Evolutionary conservation across 345 rosid species (phyloP).

Genomic region (Dipteronia sinensis): DNA sequence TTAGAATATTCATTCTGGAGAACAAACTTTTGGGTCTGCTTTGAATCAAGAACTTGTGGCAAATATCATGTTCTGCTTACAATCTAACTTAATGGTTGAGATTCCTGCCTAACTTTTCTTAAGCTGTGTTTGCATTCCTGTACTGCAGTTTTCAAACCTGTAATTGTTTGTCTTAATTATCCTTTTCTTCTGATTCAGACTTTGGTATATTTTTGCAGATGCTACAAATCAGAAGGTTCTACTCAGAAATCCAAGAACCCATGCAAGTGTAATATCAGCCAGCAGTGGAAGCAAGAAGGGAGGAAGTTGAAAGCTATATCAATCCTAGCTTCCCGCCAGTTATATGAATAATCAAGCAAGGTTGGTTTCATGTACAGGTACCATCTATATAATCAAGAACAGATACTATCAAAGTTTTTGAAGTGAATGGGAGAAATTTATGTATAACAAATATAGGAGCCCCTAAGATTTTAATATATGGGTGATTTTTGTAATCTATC

Average conservation of each 20-base stretch:
- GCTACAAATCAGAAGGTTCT: background rate
- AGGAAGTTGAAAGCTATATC: background rate
- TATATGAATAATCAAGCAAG: background rate
- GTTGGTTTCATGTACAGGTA: constrained; percentile 2
- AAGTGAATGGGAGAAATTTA: background rate
- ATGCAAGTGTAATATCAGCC: background rate
- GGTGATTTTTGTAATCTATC: background rate
- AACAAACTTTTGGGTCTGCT: no score
- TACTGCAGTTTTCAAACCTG: no score
- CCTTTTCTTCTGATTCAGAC: background rate
- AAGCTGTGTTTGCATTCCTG: no score
- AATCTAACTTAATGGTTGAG: no score
- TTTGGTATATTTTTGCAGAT: background rate
- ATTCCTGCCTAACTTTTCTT: no score
- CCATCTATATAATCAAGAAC: background rate
- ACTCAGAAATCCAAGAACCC: background rate
- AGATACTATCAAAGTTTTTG: background rate
- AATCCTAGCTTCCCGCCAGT: background rate
- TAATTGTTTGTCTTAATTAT: no score
- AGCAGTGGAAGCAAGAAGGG: background rate
- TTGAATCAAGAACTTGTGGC: no score
- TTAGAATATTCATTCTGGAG: no score
- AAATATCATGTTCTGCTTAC: no score
- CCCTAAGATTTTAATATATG: background rate
- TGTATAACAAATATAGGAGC: background rate